A percentile compares a stretch with the other conserved stretches of the same genome.
Evolutionary conservation across 352 stramenopile species (phyloP).

Genomic region (Peronospora belbahrii): DNA sequence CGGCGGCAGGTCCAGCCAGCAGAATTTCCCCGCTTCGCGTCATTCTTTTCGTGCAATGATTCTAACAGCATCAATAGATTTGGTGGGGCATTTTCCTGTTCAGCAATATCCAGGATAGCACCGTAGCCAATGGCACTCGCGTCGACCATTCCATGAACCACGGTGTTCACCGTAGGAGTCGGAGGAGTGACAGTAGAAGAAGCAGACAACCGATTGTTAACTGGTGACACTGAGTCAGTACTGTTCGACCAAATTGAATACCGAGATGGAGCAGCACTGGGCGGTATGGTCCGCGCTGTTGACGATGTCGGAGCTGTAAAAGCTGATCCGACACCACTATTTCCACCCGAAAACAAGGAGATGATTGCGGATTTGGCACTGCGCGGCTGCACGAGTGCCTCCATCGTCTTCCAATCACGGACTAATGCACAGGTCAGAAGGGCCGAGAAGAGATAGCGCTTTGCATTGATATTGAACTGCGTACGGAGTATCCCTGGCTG

Average conservation of each 20-base stretch:
- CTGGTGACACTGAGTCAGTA: constrained; percentile 15
- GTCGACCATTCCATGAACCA: constrained; percentile 23
- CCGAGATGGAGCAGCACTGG: constrained; percentile 18
- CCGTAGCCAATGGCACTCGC: constrained; percentile 56
- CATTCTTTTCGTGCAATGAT: constrained; percentile 41
- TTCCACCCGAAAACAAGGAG: constrained; percentile 21
- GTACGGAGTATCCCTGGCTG: constrained; percentile 28
- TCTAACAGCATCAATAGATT: constrained; percentile 40
- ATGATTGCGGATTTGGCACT: constrained; percentile 34
- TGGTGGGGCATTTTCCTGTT: constrained; percentile 36
- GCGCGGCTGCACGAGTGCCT: constrained; percentile 33
- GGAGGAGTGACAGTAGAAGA: constrained; percentile 6
- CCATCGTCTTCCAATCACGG: constrained; percentile 48
- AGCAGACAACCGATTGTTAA: constrained; percentile 4
- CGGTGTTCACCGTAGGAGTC: constrained; percentile 8
- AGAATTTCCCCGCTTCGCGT: constrained; percentile 29
- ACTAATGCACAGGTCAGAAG: constrained; percentile 38
- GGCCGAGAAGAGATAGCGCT: constrained; percentile 45
- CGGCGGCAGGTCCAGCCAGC: constrained; percentile 42
- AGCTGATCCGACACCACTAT: constrained; percentile 8
- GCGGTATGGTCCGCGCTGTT: constrained; percentile 15
- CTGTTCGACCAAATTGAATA: constrained; percentile 28
- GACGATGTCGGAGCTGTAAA: constrained; percentile 15
- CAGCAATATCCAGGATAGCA: constrained; percentile 57
- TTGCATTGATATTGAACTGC: constrained; percentile 41